Base-by-base conservation (phyloP, 2,329 filamentous ascomycete genomes). In the Sphaerulina populicola region DNA sequence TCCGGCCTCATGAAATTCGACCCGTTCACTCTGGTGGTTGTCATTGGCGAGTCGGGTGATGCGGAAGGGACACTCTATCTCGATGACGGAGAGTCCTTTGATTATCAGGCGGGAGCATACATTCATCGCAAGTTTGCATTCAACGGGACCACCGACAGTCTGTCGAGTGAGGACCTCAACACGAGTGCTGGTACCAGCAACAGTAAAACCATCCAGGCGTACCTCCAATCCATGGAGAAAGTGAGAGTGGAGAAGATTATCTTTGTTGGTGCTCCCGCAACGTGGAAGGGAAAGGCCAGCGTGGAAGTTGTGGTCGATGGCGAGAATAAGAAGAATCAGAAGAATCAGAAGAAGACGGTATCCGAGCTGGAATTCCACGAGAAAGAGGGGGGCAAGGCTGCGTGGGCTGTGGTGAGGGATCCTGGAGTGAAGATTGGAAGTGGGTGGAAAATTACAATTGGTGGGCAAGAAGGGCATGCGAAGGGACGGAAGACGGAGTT, bases 11-110 rank as follows among this genome's bases (percentile, higher is more conserved):
- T 97, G 93, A 85, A 81, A 62, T 94, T 83, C 69, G 93, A 98
- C 67, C 90, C 94, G 37, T 95, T 95, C 73, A 98, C 93, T 0
- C 79, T 98, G 1, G 83, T 98, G 2, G 76, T 97, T 2, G 79
- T 80, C 0, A 74, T 94, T 12, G 75, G 80, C 59, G 79, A 81
- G 59, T 75, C 79, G 30, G 82, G 85, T 47, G 80, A 83, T 61
- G 88, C 91, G 0, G 79, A 84, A 43, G 93, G 93, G 27, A 83
- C 86, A 44, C 73, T 98, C 6, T 98, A 98, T 64, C 75, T 88
- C 29, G 93, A 98, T 64, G 93, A 98, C 59, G 93, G 93, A 43
- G 90, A 97, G 69, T 86, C 85, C 0, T 98, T 90, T 60, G 88
- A 95, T 49, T 89, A 87, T 65, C 76, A 94, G 68, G 74, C 82